Base-by-base conservation (phyloP, 352 stramenopile genomes). In the Phytopythium delawarense region DNA sequence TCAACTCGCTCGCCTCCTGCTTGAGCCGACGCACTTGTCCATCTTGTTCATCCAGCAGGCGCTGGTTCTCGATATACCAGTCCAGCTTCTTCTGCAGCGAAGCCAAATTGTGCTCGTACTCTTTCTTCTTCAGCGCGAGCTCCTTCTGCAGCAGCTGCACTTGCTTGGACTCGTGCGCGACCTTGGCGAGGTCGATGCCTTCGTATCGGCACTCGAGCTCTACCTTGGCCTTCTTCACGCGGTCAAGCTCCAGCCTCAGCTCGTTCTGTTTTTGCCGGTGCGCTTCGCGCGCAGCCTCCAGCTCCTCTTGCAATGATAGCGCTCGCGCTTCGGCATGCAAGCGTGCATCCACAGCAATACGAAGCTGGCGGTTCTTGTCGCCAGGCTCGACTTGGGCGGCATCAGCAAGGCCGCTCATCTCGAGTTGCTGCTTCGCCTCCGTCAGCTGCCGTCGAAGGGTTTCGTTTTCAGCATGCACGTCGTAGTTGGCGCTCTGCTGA, bases 61-160 rank as follows among this genome's bases (percentile, higher is more conserved):
- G 64, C 59, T 95, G 87, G 57, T 95, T 95, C 45, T 82, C 74
- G 16, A 94, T 79, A 42, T 95, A 95, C 87, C 87, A 95, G 44
- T 92, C 83, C 16, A 95, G 54, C 34, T 94, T 95, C 59, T 90
- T 86, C 54, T 95, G 82, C 20, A 95, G 61, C 25, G 64, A 64
- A n/a, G 23, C 49, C 9, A 92, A 45, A 20, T 74, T 65, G 62
- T 78, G 79, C 1, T 76, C 53, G 30, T 81, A 72, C n/a, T 91
- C 75, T 49, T 75, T 81, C 55, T 86, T 78, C 57, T 65, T 58
- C 8, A 76, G 18, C 20, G 71, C 58, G 34, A 91, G 28, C 39
- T 89, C 69, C 25, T 61, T 64, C 23, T 88, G 70, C 45, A 91
- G 61, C 18, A 75, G 50, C 15, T 72, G 66, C 25, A 78, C 71